Percentiles rank a stretch among this genome's conserved stretches.
Evolutionary conservation across 345 rosid genomes (phyloP).

Genomic region (Lepidium aucheri): DNA sequence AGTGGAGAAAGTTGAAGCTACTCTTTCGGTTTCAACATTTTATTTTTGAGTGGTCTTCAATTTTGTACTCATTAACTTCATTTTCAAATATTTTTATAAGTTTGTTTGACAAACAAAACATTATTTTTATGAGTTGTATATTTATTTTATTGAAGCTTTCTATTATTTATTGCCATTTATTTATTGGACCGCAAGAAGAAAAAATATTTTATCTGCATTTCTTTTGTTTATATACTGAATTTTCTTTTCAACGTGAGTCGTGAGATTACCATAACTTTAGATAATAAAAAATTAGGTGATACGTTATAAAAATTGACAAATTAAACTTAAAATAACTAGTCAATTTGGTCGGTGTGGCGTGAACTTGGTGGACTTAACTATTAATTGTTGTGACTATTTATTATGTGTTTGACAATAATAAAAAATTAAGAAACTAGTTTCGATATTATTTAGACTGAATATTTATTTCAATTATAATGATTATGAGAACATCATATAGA

Average conservation of each 20-base stretch:
- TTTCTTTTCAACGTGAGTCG: not conserved
- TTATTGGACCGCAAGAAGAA: not conserved
- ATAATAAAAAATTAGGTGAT: not conserved
- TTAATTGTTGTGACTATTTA: not conserved
- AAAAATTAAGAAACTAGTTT: not conserved
- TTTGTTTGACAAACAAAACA: too few species aligned
- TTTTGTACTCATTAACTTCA: not conserved
- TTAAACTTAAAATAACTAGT: not conserved
- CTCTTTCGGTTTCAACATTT: conserved; percentile 6
- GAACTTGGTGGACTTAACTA: not conserved
- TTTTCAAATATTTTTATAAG: too few species aligned
- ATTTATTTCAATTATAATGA: not conserved
- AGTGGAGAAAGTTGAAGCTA: conserved; percentile 19
- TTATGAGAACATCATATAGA: not conserved
- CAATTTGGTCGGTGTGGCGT: conserved; percentile 8
- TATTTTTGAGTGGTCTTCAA: conserved; percentile 15
- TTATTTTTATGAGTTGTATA: not conserved
- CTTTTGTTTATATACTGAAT: not conserved
- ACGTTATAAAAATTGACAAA: not conserved
- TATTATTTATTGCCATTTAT: not conserved
- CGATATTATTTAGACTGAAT: not conserved
- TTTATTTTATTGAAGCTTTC: not conserved
- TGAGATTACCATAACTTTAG: not conserved
- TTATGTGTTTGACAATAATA: not conserved
- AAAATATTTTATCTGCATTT: not conserved